Evolutionary conservation across 2,329 filamentous ascomycete species (phyloP), one percentile per base, ranked within the genome.

Genomic region (Rutstroemia sp.): DNA sequence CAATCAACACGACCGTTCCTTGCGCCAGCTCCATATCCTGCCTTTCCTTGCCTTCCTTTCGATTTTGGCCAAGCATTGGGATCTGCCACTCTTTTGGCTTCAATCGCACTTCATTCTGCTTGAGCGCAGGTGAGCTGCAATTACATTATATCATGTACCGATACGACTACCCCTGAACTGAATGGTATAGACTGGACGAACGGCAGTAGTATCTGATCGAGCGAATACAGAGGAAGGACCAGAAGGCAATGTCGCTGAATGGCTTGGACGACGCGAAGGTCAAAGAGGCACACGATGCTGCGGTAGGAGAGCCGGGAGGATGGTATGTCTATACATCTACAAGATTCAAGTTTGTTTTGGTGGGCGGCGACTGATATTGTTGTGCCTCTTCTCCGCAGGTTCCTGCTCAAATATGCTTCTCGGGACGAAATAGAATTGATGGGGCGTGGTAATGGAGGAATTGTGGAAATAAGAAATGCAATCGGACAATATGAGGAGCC

Each of bases 331-430:
- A 14, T 45, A 38, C 48, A 34, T 34, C 10, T 34, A 34, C 30
- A 12, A 12, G 3, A 34, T 34, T 34, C 30, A 34, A 4, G 10
- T 34, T 34, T 34, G 30, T 34, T 34, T 34, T 10, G 30, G 30
- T 14, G 30, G 19, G 30, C 48, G 44, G 42, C 51, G 44, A 62
- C 63, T 61, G 57, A 60, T 55, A 21, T 59, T 60, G 46, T 46
- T 23, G 30, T 34, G 30, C 54, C 54, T 58, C 64, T 9, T 19
- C 14, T 12, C n/a, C 50, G 27, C 68, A 97, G 94, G 94, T 94
- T 99, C 68, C 82, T 97, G 61, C 83, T 99, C 65, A 92, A 92
- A 71, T 99, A 99, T 74, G 79, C 83, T 61, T 87, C 87, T 60
- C 86, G 94, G 72, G 94, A 99, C 76, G 89, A 92, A 65, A 80